Percentiles rank a stretch among this genome's conserved stretches.
phyloP scores from a whole-genome alignment of 495 filamentous ascomycete genomes.

The Evernia prunastri region DNA sequence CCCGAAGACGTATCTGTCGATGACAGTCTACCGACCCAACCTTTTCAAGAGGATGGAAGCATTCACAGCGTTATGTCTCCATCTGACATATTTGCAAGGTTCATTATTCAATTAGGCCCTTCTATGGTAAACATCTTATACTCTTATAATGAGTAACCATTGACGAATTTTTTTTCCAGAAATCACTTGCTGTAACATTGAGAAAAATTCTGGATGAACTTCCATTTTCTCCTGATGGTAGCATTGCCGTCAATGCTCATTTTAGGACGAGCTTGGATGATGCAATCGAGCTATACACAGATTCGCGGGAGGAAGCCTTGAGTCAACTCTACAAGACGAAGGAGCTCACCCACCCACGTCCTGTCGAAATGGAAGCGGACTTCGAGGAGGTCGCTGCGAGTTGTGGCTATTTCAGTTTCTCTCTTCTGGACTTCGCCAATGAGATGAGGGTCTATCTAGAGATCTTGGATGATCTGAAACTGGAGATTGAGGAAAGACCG shows the following conservation, averaged over 20 bases:
- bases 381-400: conserved; percentile 94
- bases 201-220: conserved; percentile 82
- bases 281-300: conserved; percentile 70
- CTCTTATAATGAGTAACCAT: not conserved
- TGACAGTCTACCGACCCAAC: conserved; percentile 30
- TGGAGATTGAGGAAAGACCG: conserved; percentile 51
- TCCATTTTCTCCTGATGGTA: conserved; percentile 62
- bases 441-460: conserved; percentile 78
- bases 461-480: conserved; percentile 76
- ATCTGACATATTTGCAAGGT: conserved; percentile 77
- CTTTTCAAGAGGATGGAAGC: conserved; percentile 20
- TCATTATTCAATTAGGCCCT: conserved; percentile 81
- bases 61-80: conserved; percentile 41
- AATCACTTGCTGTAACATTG: conserved; percentile 84
- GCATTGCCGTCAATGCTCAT: conserved; percentile 66
- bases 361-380: conserved; percentile 75
- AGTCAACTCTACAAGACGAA: conserved; percentile 70
- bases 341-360: conserved; percentile 56
- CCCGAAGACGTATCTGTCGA: conserved; percentile 50
- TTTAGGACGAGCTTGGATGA: conserved; percentile 71
- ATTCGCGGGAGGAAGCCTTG: conserved; percentile 67
- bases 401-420: conserved; percentile 91
- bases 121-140: conserved; percentile 58
- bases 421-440: conserved; percentile 79
- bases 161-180: conserved; percentile 39